A percentile compares a stretch with the other conserved stretches of the same genome.
Evolutionary conservation across 345 rosid species (phyloP).

Genomic region (Acer campestre): DNA sequence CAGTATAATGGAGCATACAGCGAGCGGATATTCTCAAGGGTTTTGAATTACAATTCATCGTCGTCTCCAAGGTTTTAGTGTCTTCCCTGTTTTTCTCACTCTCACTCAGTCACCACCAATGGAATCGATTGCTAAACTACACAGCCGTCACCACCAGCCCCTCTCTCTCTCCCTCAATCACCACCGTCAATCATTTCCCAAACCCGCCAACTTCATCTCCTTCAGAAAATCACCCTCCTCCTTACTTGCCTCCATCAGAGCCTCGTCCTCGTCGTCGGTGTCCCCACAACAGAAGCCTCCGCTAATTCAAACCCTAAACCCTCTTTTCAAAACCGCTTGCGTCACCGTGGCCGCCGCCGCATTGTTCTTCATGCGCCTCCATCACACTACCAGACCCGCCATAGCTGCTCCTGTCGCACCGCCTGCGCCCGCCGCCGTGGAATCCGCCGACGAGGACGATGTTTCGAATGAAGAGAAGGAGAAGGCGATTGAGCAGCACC

Average conservation of each 20-base stretch:
- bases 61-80: slow-evolving; percentile 39
- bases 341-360: slow-evolving; percentile 67
- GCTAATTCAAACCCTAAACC: slow-evolving; percentile 31
- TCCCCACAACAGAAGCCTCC: slow-evolving; percentile 23
- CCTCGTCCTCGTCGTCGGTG: slow-evolving; percentile 31
- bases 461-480: slow-evolving; percentile 48
- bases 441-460: slow-evolving; percentile 26
- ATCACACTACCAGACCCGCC: slow-evolving; percentile 41
- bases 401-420: slow-evolving; percentile 53
- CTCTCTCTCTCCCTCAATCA: slow-evolving; percentile 47
- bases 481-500: slow-evolving; percentile 48
- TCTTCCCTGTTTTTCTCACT: not conserved
- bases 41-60: slow-evolving; percentile 19
- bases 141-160: slow-evolving; percentile 42
- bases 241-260: slow-evolving; percentile 43
- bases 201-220: slow-evolving; percentile 37
- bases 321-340: slow-evolving; percentile 53
- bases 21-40: slow-evolving; percentile 3
- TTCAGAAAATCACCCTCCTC: slow-evolving; percentile 33
- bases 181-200: slow-evolving; percentile 38
- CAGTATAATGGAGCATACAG: not conserved
- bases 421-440: slow-evolving; percentile 35
- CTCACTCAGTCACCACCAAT: slow-evolving; percentile 21
- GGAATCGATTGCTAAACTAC: slow-evolving; percentile 59
- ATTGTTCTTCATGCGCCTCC: slow-evolving; percentile 51